Evolutionary conservation across 148 eudicot genomes (phyloP).

Genomic region (Polygonum aviculare): DNA sequence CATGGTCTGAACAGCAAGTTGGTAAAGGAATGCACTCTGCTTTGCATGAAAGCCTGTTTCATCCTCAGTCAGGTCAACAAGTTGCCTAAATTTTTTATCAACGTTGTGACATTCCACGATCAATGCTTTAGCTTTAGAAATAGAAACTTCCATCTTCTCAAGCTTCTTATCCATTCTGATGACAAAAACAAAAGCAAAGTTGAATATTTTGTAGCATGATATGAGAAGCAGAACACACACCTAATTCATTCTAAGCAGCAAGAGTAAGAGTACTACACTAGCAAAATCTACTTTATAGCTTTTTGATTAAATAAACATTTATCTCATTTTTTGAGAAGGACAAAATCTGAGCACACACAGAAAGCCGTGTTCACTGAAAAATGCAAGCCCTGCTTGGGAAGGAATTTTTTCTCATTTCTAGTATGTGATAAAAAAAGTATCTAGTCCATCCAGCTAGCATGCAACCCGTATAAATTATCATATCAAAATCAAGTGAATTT

Average conservation of each 20-base stretch:
- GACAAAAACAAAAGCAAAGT: constrained; percentile 9
- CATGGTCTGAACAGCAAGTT: constrained; percentile 89
- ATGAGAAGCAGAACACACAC: background rate
- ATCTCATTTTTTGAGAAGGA: background rate
- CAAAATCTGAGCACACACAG: background rate
- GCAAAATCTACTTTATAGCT: background rate
- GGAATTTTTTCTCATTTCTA: background rate
- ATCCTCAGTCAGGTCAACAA: constrained; percentile 91
- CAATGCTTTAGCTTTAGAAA: constrained; percentile 62
- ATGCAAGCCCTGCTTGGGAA: background rate
- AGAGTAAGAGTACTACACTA: background rate
- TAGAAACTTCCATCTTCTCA: constrained; percentile 58
- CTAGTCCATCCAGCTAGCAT: background rate
- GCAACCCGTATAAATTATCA: background rate
- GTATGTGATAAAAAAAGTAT: background rate
- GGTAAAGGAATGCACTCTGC: constrained; percentile 94
- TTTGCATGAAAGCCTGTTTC: constrained; percentile 90
- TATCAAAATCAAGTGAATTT: background rate
- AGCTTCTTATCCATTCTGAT: constrained; percentile 61
- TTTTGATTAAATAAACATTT: background rate
- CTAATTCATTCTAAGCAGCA: background rate
- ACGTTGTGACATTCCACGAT: constrained; percentile 76
- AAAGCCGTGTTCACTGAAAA: background rate
- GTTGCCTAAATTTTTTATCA: constrained; percentile 94
- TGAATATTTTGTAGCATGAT: background rate